phyloP scores from a whole-genome alignment of 495 filamentous ascomycete genomes.

The Extremus antarcticus region DNA sequence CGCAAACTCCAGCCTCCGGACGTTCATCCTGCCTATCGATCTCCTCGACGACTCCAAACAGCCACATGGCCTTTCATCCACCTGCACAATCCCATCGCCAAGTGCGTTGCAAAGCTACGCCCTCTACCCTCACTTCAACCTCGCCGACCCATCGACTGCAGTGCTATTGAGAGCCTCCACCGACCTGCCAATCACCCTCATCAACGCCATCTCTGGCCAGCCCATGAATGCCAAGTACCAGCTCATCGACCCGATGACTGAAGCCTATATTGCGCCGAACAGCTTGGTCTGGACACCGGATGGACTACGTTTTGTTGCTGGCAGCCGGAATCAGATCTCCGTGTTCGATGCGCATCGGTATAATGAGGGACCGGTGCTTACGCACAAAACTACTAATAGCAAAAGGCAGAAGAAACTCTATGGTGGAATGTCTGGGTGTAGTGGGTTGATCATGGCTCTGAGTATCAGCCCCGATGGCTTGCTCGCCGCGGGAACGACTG shows the following conservation, averaged over 20 bases:
- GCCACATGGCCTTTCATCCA: slow-evolving; percentile 43
- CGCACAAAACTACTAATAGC: slow-evolving; percentile 62
- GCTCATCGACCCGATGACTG: slow-evolving; percentile 62
- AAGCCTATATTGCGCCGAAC: slow-evolving; percentile 64
- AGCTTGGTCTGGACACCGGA: slow-evolving; percentile 58
- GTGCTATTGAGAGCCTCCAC: slow-evolving; percentile 54
- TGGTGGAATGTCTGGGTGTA: slow-evolving; percentile 67
- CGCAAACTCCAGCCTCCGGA: slow-evolving; percentile 54
- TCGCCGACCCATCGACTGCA: slow-evolving; percentile 54
- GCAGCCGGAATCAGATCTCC: slow-evolving; percentile 59
- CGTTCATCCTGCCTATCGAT: slow-evolving; percentile 63
- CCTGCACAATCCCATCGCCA: slow-evolving; percentile 48
- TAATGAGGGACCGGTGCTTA: slow-evolving; percentile 49
- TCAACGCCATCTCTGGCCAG: slow-evolving; percentile 38
- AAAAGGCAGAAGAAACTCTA: slow-evolving; percentile 53
- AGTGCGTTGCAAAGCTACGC: slow-evolving; percentile 63
- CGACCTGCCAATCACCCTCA: slow-evolving; percentile 68
- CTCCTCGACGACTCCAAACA: slow-evolving; percentile 46
- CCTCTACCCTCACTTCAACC: slow-evolving; percentile 61
- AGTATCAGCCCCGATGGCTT: slow-evolving; percentile 40
- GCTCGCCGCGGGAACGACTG: slow-evolving; percentile 76
- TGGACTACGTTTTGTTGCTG: slow-evolving; percentile 57
- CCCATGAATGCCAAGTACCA: slow-evolving; percentile 50
- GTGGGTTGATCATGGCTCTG: slow-evolving; percentile 67
- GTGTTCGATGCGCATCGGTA: slow-evolving; percentile 66